Conservation (phyloP, 768 basidiomycete genomes). For the Mycena capillaripes region DNA sequence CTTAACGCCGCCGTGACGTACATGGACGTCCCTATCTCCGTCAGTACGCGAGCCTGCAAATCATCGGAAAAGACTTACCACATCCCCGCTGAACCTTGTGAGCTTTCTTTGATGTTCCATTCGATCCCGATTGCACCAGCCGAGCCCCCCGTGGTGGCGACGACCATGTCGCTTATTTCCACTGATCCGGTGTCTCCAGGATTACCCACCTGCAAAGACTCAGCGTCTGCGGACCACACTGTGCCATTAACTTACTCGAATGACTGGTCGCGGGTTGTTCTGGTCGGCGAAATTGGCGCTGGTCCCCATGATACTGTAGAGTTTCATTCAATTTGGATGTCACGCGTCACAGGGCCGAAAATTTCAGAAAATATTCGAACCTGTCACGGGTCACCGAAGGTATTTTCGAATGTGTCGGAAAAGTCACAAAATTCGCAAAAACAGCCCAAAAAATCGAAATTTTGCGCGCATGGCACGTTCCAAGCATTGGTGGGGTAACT, state of each 20-base stretch:
- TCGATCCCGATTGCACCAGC: slow-evolving; percentile 14
- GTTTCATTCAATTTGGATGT: no score
- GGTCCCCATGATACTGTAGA: background rate
- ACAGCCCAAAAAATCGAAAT: no score
- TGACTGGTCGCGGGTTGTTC: background rate
- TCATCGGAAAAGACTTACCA: no score
- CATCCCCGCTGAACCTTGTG: background rate
- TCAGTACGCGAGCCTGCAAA: no score
- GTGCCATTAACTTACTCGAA: background rate
- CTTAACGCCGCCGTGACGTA: background rate
- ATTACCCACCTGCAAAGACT: background rate
- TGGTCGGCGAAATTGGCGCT: background rate
- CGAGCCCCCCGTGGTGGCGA: slow-evolving; percentile 3
- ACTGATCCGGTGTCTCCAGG: background rate
- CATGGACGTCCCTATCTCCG: background rate
- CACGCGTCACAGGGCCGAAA: no score
- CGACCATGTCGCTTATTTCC: background rate
- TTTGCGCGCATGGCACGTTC: no score
- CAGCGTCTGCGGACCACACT: background rate
- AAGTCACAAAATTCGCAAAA: no score
- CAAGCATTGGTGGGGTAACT: no score
- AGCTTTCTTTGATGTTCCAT: background rate
- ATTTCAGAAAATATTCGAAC: no score
- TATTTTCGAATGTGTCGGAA: no score
- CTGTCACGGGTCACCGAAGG: no score